Percentiles rank a stretch among this genome's conserved stretches.
phyloP scores from a whole-genome alignment of 192 early-diverging fungal species.

The Blastocladiella britannica region DNA sequence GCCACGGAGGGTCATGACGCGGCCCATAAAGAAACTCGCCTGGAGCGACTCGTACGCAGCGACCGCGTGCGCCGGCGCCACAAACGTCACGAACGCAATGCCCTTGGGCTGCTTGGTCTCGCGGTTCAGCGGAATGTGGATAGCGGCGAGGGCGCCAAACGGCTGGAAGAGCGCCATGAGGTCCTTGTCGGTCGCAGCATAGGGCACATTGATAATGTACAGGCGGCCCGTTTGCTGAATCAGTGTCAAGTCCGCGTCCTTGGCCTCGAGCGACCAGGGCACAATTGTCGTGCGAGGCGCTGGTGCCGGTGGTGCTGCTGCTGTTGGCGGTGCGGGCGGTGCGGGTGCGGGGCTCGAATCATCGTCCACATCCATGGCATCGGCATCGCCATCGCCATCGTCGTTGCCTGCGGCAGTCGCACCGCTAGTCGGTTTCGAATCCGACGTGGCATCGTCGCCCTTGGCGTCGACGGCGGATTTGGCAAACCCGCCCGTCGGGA shows the following conservation, averaged over 20 bases:
- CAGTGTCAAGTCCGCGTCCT: slow-evolving; percentile 23
- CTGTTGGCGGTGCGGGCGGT: slow-evolving; percentile 9
- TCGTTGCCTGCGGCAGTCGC: not conserved
- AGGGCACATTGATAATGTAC: slow-evolving; percentile 84
- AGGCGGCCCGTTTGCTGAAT: slow-evolving; percentile 89
- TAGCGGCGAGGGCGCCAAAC: slow-evolving; percentile 79
- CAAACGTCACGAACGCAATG: slow-evolving; percentile 70
- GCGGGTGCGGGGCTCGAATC: slow-evolving; percentile 5
- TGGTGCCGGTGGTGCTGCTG: slow-evolving; percentile 6
- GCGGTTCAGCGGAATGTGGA: slow-evolving; percentile 83
- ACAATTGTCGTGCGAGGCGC: slow-evolving; percentile 1
- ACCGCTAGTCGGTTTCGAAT: slow-evolving; percentile 2
- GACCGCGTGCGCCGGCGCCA: slow-evolving; percentile 83
- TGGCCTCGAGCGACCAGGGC: not conserved
- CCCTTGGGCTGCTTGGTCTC: slow-evolving; percentile 87
- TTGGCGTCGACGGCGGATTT: slow-evolving; percentile 7
- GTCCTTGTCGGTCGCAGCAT: slow-evolving; percentile 72
- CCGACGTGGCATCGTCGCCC: slow-evolving; percentile 2
- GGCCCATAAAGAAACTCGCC: slow-evolving; percentile 72
- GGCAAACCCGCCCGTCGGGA: slow-evolving; percentile 6
- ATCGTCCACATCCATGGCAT: slow-evolving; percentile 15
- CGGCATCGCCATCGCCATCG: slow-evolving; percentile 13
- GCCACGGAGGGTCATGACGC: slow-evolving; percentile 71
- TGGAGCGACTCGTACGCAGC: slow-evolving; percentile 65
- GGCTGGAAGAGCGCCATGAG: slow-evolving; percentile 55